Evolutionary conservation across 139 green algal species (phyloP), one percentile per base, ranked within the genome.

Genomic region (Picochlorum sp.): DNA sequence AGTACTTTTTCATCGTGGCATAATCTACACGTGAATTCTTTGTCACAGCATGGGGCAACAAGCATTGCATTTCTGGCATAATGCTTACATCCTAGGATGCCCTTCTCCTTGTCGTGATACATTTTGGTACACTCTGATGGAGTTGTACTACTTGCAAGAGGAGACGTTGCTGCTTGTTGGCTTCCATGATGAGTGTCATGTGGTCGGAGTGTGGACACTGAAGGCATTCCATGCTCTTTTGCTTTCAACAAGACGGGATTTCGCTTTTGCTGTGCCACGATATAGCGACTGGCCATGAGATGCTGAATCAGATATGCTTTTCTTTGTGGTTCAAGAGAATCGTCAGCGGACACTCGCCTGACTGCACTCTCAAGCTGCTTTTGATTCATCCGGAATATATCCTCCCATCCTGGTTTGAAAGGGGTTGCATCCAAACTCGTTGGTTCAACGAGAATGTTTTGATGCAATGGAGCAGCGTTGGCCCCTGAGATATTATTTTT

Each of bases 351-450:
- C 14, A 97, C 82, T 5, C 78, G 73, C n/a, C 88, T 85, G 45
- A 95, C 90, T 4, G 94, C 92, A n/a, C 76, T 83, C 77, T 98
- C 92, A 50, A 99, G 82, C 80, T 98, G 90, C 73, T 92, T 87
- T 76, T 98, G 94, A 70, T 98, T 99, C 85, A 99, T 96, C 56
- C 83, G 74, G 81, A 99, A 99, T 37, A 99, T 94, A 77, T 97
- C 87, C 62, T 95, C 86, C 92, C 93, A 98, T 45, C 90, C 87
- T 1, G 91, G 91, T 51, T 79, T 77, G 75, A 91, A 96, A 6
- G 62, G 24, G 7, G 30, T 23, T 57, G 31, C 16, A 71, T 72
- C 64, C 20, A 72, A 18, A 63, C 49, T 55, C 16, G 26, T 49
- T 4, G 64, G 70, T 38, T 77, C 64, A 21, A 65, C 37, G 1